Conservation (phyloP, 176 grass and related monocot species). For the Rhynchospora pubera region DNA sequence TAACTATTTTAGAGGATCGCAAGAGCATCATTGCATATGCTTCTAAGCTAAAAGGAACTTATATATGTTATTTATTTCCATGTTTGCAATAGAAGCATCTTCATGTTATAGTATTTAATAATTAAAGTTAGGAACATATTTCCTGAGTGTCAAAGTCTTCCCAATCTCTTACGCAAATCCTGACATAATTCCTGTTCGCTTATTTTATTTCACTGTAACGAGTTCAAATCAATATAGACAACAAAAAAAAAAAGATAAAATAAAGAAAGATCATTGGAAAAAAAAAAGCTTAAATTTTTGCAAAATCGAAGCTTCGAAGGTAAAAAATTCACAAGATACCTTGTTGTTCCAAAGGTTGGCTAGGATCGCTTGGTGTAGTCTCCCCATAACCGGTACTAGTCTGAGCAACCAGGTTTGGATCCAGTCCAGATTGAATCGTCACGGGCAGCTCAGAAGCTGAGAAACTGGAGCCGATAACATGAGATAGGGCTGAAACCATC, state of each 20-base stretch:
- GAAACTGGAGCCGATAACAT: constrained; percentile 62
- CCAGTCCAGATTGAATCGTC: neutral
- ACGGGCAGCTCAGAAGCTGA: neutral
- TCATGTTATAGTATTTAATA: neutral
- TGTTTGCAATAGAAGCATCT: constrained; percentile 9
- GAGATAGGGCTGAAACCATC: constrained; percentile 84
- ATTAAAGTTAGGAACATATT: neutral
- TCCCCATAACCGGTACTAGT: neutral
- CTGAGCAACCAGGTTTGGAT: neutral
- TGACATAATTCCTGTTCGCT: neutral
- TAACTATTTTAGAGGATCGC: neutral
- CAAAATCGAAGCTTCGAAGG: neutral
- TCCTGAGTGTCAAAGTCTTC: neutral
- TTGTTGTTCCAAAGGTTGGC: constrained; percentile 28
- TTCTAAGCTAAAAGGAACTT: neutral
- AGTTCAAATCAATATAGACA: neutral
- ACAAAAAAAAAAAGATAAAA: neutral
- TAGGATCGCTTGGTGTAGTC: neutral
- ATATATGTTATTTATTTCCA: too few relatives aligned
- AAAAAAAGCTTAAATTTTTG: neutral
- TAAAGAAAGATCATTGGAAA: neutral
- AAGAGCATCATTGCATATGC: neutral
- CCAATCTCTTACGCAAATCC: neutral
- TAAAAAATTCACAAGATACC: constrained; percentile 25
- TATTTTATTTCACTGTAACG: neutral